These are phyloP conservation scores for Trichoderma pleuroti DNA, from an alignment of 2,329 filamentous ascomycete genomes.

Conservation along the genomic window DNA sequence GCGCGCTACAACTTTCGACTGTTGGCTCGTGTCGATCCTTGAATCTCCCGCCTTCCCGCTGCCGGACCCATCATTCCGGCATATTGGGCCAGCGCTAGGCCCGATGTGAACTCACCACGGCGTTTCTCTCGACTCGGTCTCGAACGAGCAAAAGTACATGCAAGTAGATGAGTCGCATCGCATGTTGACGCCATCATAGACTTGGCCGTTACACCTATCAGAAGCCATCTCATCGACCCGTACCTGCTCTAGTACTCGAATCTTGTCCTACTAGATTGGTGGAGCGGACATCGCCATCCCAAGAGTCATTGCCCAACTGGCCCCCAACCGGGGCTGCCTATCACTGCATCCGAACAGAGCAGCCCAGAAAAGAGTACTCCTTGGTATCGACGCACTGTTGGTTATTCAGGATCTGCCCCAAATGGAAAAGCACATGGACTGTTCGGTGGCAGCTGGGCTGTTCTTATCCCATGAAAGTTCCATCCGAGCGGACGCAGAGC, in stretches of 20 bases:
- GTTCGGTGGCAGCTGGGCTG: background rate
- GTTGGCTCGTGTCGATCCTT: conserved; percentile 5
- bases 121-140: background rate
- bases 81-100: conserved; percentile 11
- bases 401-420: background rate
- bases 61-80: conserved; percentile 13
- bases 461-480: background rate
- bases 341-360: background rate
- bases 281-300: background rate
- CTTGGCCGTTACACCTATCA: background rate
- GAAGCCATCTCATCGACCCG: background rate
- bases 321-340: background rate
- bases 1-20: background rate
- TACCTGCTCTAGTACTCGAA: background rate
- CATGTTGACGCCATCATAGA: background rate
- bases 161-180: background rate
- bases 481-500: background rate
- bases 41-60: conserved; percentile 10
- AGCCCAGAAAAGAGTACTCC: background rate
- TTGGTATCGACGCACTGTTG: background rate
- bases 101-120: background rate
- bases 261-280: background rate
- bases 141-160: background rate
- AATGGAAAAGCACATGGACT: background rate
- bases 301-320: background rate